Base-by-base conservation (phyloP, 2,329 filamentous ascomycete genomes). In the Lomentospora prolificans region DNA sequence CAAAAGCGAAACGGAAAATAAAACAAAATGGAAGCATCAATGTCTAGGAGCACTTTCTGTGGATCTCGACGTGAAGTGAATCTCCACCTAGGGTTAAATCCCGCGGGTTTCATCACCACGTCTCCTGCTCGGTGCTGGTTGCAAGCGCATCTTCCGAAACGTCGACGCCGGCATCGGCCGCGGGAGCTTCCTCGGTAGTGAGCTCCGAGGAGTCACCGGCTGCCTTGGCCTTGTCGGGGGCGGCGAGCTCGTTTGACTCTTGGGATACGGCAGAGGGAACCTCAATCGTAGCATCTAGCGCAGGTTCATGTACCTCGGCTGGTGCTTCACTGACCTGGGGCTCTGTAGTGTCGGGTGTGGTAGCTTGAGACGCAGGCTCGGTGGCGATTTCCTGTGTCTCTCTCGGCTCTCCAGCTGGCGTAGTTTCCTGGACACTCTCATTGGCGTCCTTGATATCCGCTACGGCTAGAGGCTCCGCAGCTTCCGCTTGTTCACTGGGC, bases 311-410 rank as follows among this genome's bases (percentile, higher is more conserved):
- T n/a, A n/a, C n/a, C 51, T 17, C n/a, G 31, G 4, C 24, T 54
- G n/a, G 28, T 31, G 60, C 59, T 50, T 60, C 50, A 25, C 54
- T 51, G 39, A 56, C 58, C 19, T 61, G 56, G 2, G 57, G 50
- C 39, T 61, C 55, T 2, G 52, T 51, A 17, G 59, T 55, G 51
- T 64, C 60, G n/a, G n/a, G n/a, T n/a, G n/a, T n/a, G n/a, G n/a
- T n/a, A n/a, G n/a, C n/a, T n/a, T n/a, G n/a, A 1, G 59, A 19
- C 2, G 51, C 51, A 14, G 58, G 25, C 7, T 59, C 57, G 22
- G 10, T 17, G 36, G 14, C 36, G n/a, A 3, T 14, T 3, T 41
- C 36, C 19, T 19, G 14, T 17, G 36, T n/a, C n/a, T 8, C 24
- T 50, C 31, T 9, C 48, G 9, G 7, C 30, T 25, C 51, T 17